Base-by-base conservation (phyloP, 208 protist genomes). In the Leptomonas seymouri region DNA sequence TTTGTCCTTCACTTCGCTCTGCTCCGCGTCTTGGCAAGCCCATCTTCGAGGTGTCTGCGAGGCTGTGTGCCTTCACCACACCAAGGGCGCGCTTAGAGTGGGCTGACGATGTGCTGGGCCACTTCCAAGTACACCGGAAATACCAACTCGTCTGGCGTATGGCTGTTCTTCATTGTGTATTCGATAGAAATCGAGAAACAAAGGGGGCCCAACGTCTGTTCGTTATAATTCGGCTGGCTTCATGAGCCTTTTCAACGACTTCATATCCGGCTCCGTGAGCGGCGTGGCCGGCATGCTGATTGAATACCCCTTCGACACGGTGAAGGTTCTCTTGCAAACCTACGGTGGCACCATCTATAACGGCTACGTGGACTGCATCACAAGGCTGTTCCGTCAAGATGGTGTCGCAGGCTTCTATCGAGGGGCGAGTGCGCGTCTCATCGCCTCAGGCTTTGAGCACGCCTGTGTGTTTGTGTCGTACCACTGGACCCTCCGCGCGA, bases 231-330 rank as follows among this genome's bases (percentile, higher is more conserved):
- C 15, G 5, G 42, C 7, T 68, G 9, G 18, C 27, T 42, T 12
- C 62, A 86, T 86, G 74, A 80, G 60, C 39, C 51, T 87, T 31
- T 23, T 67, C 0, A 81, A 66, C 61, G 85, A 92, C 59, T 85
- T 94, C 39, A 66, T 84, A 6, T 78, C 89, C 7, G 93, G 93
- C 41, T 88, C 82, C 0, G 60, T 91, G 9, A 82, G 77, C 36
- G 91, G 93, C 3, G 73, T 81, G 11, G 80, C 79, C 3, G 85
- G 76, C 8, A 86, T 93, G 67, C 34, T 95, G 18, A 77, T 97
- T 27, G 89, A 97, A 66, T 91, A 96, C 71, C 93, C 90, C 20
- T 87, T 97, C 50, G 93, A 97, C 71, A 96, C 93, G 0, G 73
- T 96, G 0, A 97, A 97, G 82, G 90, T 94, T 34, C 87, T 87